These are phyloP conservation scores for Arthroderma sp. DNA, from an alignment of 2,329 filamentous ascomycete genomes.

Conservation along the genomic window DNA sequence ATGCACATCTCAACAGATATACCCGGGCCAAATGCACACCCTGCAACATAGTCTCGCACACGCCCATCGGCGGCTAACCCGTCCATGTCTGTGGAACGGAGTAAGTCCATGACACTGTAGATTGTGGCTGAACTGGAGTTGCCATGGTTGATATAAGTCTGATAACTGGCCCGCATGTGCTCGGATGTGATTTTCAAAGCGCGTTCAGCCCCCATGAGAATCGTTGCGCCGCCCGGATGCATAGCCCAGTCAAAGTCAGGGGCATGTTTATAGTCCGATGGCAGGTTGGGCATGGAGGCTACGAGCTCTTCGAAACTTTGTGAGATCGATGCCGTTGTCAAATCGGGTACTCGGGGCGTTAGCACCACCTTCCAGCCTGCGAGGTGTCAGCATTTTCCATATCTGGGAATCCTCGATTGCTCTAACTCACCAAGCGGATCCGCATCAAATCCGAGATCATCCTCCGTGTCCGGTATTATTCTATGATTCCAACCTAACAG, in stretches of 20 bases:
- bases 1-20: constrained; percentile 4
- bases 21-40: constrained; percentile 3
- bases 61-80: not conserved
- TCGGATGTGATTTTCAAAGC: not conserved
- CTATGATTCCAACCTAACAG: constrained; percentile 1
- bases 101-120: not conserved
- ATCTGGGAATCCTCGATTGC: too few relatives aligned
- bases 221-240: constrained; percentile 1
- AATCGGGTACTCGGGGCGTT: not conserved
- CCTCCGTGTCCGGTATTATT: constrained; percentile 1
- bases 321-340: not conserved
- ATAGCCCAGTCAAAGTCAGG: constrained; percentile 2
- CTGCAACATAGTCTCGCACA: constrained; percentile 1
- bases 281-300: not conserved
- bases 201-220: constrained; percentile 1
- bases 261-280: not conserved
- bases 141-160: constrained; percentile 3
- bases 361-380: not conserved
- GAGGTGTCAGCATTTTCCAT: too few relatives aligned
- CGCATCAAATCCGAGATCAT: constrained; percentile 1
- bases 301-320: constrained; percentile 2
- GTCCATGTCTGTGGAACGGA: not conserved
- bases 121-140: constrained; percentile 1
- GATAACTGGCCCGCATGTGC: constrained; percentile 3
- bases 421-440: not conserved